phyloP scores from a whole-genome alignment of 768 basidiomycete species.

The Sarcomyxa edulis region DNA sequence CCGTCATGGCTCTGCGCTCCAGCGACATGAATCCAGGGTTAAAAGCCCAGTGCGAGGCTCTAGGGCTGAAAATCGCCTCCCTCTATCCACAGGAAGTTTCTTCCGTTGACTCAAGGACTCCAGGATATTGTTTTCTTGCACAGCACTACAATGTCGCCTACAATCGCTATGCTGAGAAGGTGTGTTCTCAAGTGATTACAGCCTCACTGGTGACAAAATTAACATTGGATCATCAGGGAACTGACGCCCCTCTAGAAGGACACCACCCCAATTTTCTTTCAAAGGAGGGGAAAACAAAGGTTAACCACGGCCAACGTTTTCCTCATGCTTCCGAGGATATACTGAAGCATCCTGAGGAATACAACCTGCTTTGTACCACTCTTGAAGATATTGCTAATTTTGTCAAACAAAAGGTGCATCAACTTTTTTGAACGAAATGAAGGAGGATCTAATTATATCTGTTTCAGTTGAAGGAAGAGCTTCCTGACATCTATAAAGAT shows the following conservation, averaged over 20 bases:
- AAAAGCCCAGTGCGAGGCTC: no score
- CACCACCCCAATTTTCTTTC: conserved; percentile 4
- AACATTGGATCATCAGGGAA: no score
- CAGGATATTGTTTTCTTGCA: no score
- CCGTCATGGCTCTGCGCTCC: no score
- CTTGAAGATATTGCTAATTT: conserved; percentile 1
- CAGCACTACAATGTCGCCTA: no score
- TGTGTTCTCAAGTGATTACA: no score
- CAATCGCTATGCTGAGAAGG: no score
- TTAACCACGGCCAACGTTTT: conserved; percentile 6
- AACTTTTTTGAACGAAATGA: not conserved
- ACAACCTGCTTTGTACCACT: not conserved
- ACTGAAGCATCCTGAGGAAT: conserved; percentile 1
- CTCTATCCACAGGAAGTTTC: no score
- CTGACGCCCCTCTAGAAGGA: not conserved
- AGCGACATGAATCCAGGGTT: no score
- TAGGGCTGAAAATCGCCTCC: no score
- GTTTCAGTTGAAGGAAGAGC: not conserved
- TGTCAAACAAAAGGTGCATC: conserved; percentile 6
- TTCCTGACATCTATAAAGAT: conserved; percentile 9
- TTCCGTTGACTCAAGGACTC: no score
- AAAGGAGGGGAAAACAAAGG: not conserved
- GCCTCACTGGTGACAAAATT: no score
- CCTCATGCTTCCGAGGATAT: conserved; percentile 3
- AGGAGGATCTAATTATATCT: not conserved